Conservation (phyloP, 2,329 filamentous ascomycete species). For the Anthostomella pinea region DNA sequence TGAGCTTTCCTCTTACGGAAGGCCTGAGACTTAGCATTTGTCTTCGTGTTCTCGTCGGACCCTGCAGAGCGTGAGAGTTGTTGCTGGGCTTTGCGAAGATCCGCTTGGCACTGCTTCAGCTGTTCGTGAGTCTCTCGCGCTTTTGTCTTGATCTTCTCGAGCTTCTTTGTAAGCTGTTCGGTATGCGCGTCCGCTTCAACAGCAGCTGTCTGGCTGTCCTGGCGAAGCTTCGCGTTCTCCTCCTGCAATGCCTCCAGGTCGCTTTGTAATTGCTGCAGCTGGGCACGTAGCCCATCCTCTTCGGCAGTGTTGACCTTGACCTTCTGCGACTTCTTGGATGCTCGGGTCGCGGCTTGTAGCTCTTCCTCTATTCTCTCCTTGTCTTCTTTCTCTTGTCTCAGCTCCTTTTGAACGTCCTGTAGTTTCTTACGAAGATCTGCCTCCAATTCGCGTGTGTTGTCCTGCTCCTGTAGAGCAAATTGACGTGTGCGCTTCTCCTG, state of each 20-base stretch:
- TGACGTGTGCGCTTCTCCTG: constrained; percentile 30
- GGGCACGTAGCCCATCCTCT: constrained; percentile 29
- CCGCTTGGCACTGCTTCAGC: constrained; percentile 59
- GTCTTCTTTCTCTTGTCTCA: constrained; percentile 30
- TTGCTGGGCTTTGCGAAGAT: constrained; percentile 39
- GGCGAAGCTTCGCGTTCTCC: constrained; percentile 45
- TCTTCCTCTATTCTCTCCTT: constrained; percentile 35
- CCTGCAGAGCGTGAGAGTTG: constrained; percentile 38
- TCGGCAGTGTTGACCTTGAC: constrained; percentile 14
- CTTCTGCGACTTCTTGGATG: constrained; percentile 29
- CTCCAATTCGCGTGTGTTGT: constrained; percentile 30
- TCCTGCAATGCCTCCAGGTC: constrained; percentile 40
- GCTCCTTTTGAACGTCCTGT: constrained; percentile 28
- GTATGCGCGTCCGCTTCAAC: constrained; percentile 61
- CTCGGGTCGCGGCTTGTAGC: constrained; percentile 30
- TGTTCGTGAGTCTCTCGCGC: constrained; percentile 68
- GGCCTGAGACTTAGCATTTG: constrained; percentile 33
- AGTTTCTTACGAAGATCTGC: constrained; percentile 33
- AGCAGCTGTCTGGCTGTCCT: constrained; percentile 51
- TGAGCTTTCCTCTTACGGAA: constrained; percentile 46
- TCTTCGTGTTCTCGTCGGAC: constrained; percentile 31
- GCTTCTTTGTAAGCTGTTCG: constrained; percentile 65
- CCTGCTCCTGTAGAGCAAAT: constrained; percentile 30
- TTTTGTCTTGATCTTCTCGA: constrained; percentile 68
- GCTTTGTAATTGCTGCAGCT: constrained; percentile 30